A percentile compares a stretch with the other conserved stretches of the same genome.
phyloP scores from a whole-genome alignment of 371 early-diverging fungal genomes.

The Fennellomyces sp. region DNA sequence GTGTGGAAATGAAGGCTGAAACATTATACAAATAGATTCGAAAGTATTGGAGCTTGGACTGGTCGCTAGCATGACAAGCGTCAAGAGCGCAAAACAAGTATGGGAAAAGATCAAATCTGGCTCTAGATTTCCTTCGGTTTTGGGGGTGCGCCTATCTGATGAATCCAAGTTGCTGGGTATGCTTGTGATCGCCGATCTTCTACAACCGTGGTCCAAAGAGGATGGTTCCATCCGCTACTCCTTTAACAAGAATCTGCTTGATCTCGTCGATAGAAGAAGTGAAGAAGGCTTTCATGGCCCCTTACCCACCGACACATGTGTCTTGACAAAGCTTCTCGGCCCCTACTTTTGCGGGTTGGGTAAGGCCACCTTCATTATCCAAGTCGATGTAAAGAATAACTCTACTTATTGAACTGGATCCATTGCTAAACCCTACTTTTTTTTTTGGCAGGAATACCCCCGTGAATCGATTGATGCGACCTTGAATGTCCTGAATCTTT shows the following conservation, averaged over 20 bases:
- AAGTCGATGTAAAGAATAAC: background rate
- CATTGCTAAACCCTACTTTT: background rate
- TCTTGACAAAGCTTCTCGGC: background rate
- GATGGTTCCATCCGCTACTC: background rate
- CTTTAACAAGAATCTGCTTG: background rate
- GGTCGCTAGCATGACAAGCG: background rate
- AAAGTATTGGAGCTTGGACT: slow-evolving; percentile 1
- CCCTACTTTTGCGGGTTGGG: background rate
- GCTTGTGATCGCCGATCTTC: background rate
- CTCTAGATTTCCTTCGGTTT: background rate
- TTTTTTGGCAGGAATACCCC: background rate
- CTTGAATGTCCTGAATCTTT: background rate
- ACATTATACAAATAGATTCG: background rate
- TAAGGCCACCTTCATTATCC: background rate
- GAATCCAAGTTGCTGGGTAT: background rate
- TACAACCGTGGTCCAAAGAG: background rate
- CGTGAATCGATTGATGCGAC: background rate
- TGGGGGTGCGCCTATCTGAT: background rate
- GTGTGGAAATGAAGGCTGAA: background rate
- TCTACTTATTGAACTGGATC: background rate
- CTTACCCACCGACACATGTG: background rate
- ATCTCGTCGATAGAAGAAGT: background rate
- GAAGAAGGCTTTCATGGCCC: background rate
- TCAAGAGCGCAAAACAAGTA: background rate
- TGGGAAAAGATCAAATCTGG: slow-evolving; percentile 3